Evolutionary conservation across 176 grass and related monocot species (phyloP), one percentile per base, ranked within the genome.

Genomic region (Tuctoria greenei): DNA sequence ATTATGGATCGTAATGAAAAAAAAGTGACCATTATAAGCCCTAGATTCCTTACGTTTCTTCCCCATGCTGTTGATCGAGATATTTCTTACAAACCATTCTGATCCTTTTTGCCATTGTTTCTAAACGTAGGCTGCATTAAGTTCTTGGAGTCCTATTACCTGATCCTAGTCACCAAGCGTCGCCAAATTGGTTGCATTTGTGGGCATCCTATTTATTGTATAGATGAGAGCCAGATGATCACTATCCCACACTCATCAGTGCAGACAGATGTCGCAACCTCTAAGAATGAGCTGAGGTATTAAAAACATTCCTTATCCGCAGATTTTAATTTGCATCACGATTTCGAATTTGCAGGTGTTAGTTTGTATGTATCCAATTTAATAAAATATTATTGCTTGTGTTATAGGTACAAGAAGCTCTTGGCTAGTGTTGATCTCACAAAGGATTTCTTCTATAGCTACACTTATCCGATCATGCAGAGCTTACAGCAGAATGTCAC

Each of bases 361-460:
- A 24, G 8, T 68, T 16, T 64, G 63, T 55, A 36, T 83, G 4
- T 67, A 45, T 57, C 79, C 21, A 62, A 47, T 45, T 14, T 1
- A 13, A 45, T 18, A 2, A 67, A 17, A 62, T 55, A 65, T 37
- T 64, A 44, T 58, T 71, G 42, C 31, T 47, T 75, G 24, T 64
- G 52, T 75, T 67, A 80, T 78, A 98, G 95, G 89, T 98, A 98
- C 89, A 98, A 90, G 85, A 98, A 94, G 70, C 84, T 98, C 61
- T 78, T 98, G 76, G 90, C 69, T 23, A 90, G 95, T 60, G 89
- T 98, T 75, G 95, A 98, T 84, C 89, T 94, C 64, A 92, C 95
- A 16, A 94, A 94, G 76, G 95, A 98, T 76, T 98, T 98, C 79
- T 98, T 88, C 87, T 98, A 92, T 84, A 92, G 91, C 81, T 98